phyloP scores from a whole-genome alignment of 805 yeast genomes.

The Saturnispora ahearnii region DNA sequence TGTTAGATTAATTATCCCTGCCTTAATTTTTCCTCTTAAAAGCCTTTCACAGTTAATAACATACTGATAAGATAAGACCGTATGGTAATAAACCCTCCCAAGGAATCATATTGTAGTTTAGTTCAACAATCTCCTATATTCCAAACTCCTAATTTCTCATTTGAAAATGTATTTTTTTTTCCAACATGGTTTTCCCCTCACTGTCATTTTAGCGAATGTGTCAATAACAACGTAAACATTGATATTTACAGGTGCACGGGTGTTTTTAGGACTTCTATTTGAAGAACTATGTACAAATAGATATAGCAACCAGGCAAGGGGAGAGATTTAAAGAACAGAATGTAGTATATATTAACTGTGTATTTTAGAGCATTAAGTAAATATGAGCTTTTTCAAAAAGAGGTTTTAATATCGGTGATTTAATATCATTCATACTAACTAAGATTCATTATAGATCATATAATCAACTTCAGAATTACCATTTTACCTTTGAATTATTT shows the following conservation, averaged over 20 bases:
- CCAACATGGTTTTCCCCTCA: slow-evolving; percentile 2
- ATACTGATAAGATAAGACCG: slow-evolving; percentile 44
- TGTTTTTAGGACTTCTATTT: neutral
- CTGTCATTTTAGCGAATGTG: slow-evolving; percentile 2
- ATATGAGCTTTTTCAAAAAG: too few relatives aligned
- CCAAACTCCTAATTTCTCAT: neutral
- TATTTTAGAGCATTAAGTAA: too few relatives aligned
- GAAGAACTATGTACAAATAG: too few relatives aligned
- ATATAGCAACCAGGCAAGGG: too few relatives aligned
- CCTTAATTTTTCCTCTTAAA: neutral
- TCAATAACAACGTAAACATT: neutral
- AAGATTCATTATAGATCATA: too few relatives aligned
- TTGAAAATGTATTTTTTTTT: neutral
- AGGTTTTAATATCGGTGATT: too few relatives aligned
- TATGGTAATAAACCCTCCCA: slow-evolving; percentile 61
- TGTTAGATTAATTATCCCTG: too few relatives aligned
- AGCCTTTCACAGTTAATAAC: slow-evolving; percentile 18
- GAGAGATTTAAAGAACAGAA: too few relatives aligned
- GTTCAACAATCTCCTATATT: neutral
- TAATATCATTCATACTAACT: too few relatives aligned
- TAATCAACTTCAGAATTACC: too few relatives aligned
- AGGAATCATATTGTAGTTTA: slow-evolving; percentile 43
- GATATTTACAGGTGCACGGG: neutral
- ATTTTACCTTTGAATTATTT: neutral
- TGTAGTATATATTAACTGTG: too few relatives aligned